These are phyloP conservation scores for Mycena vulgaris DNA, from an alignment of 768 basidiomycete genomes.

Conservation along the genomic window DNA sequence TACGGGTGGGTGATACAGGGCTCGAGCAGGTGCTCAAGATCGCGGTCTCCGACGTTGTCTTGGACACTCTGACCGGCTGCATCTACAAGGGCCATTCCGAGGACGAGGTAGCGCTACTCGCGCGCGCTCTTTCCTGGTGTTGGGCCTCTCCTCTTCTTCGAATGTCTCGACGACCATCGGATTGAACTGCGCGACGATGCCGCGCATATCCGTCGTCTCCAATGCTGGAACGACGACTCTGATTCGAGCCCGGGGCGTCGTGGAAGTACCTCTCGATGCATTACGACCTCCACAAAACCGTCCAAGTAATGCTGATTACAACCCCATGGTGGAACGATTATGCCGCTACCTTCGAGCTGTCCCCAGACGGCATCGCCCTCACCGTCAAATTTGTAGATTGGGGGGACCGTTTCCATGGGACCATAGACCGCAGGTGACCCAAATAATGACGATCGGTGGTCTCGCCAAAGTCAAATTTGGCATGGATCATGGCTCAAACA, in stretches of 20 bases:
- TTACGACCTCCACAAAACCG: slow-evolving; percentile 19
- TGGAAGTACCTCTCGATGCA: slow-evolving; percentile 6
- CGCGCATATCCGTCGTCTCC: slow-evolving; percentile 9
- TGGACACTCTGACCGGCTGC: slow-evolving; percentile 1
- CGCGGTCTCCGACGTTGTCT: slow-evolving; percentile 15
- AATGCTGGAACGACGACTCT: slow-evolving; percentile 12
- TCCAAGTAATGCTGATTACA: slow-evolving; percentile 2
- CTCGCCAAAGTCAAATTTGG: neutral
- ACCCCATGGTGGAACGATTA: neutral
- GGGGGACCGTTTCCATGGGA: neutral
- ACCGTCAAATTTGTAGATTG: no score
- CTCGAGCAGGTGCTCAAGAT: slow-evolving; percentile 2
- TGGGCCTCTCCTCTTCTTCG: slow-evolving; percentile 8
- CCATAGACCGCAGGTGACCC: neutral
- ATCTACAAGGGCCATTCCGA: neutral
- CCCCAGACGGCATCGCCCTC: neutral
- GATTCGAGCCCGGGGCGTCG: neutral
- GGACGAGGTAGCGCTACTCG: neutral
- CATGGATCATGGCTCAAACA: no score
- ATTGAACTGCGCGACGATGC: neutral
- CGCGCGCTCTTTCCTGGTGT: neutral
- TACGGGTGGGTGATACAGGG: neutral
- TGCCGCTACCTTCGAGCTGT: neutral
- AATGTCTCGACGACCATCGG: neutral
- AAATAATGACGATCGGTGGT: neutral